A percentile compares a stretch with the other conserved stretches of the same genome.
These are phyloP conservation scores for Beauveria sp. DNA, from an alignment of 2,329 filamentous ascomycete genomes.

Conservation along the genomic window DNA sequence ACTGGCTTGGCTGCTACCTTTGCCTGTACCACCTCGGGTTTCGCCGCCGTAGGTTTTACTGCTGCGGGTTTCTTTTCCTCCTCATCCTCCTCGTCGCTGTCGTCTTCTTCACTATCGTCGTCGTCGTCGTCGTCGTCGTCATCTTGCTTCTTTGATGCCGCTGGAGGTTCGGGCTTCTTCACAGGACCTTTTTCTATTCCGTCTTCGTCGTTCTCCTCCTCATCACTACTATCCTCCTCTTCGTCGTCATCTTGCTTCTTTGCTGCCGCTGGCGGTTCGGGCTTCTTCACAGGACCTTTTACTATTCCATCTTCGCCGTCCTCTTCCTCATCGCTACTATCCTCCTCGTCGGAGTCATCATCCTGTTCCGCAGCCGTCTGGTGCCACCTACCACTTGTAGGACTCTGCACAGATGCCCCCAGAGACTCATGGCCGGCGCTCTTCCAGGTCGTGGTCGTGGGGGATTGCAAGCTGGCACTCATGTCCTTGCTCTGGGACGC, in stretches of 20 bases:
- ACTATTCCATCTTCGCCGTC: slow-evolving; percentile 19
- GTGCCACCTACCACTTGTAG: slow-evolving; percentile 11
- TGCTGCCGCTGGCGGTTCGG: slow-evolving; percentile 8
- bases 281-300: slow-evolving; percentile 20
- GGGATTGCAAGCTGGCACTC: slow-evolving; percentile 29
- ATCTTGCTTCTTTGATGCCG: slow-evolving; percentile 12
- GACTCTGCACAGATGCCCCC: slow-evolving; percentile 15
- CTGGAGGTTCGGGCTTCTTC: slow-evolving; percentile 12
- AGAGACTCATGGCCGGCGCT: slow-evolving; percentile 14
- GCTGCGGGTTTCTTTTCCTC: not conserved
- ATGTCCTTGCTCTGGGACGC: not conserved
- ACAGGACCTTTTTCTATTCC: slow-evolving; percentile 20
- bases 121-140: slow-evolving; percentile 10
- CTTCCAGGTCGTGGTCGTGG: slow-evolving; percentile 33
- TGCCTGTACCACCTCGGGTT: not conserved
- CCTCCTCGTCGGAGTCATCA: slow-evolving; percentile 9
- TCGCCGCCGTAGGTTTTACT: not conserved
- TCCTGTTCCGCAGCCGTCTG: not conserved
- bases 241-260: slow-evolving; percentile 6
- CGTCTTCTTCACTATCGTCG: slow-evolving; percentile 15
- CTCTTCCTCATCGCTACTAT: slow-evolving; percentile 14
- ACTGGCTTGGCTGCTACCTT: slow-evolving; percentile 17
- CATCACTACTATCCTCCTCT: slow-evolving; percentile 9
- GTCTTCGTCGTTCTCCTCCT: slow-evolving; percentile 18
- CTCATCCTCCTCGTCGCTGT: not conserved